Base-by-base conservation (phyloP, 176 grass and related monocot genomes). In the Paspalum notatum region DNA sequence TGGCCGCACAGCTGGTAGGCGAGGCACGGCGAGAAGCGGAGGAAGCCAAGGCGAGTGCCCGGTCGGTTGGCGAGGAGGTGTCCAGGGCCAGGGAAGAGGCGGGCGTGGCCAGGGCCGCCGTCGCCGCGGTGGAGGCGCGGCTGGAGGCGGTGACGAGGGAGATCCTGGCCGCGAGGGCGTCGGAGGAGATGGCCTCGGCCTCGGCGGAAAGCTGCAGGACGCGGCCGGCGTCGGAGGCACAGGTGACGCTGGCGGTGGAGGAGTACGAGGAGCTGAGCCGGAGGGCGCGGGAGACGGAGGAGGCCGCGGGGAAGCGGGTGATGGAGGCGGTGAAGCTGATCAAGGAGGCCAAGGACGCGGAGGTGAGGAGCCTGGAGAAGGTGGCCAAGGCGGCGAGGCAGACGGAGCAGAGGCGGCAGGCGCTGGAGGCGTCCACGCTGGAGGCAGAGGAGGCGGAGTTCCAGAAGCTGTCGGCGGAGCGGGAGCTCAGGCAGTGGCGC, bases 241-340 rank as follows among this genome's bases (percentile, higher is more conserved):
- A 12, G 14, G 80, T 98, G 50, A 86, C 80, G 0, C 18, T 98
- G 45, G 24, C 64, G 18, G 11, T 60, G 13, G 90, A 87, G n/a
- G 92, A 90, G 71, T 97, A 92, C 85, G 77, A 77, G 2, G 82
- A 83, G 24, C 55, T 97, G 68, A 91, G 95, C 79, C 85, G 87
- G 76, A 20, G 81, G 59, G 88, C 90, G 12, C 38, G 64, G 18
- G 90, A 92, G 37, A 87, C 46, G 1, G 95, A 98, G 82, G 92
- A 91, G 71, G 38, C 47, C 9, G 87, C 67, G 1, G 85, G 82
- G 15, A 82, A 70, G 77, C 51, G 82, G 76, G 86, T 97, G 74
- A 68, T 47, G 0, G 72, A 90, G 58, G 94, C 94, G 62, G 74
- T 91, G 45, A 85, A 79, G 79, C 72, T 68, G 64, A 83, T 97